Evolutionary conservation across 176 grass and related monocot genomes (phyloP).

Genomic region (Avena atlantica): DNA sequence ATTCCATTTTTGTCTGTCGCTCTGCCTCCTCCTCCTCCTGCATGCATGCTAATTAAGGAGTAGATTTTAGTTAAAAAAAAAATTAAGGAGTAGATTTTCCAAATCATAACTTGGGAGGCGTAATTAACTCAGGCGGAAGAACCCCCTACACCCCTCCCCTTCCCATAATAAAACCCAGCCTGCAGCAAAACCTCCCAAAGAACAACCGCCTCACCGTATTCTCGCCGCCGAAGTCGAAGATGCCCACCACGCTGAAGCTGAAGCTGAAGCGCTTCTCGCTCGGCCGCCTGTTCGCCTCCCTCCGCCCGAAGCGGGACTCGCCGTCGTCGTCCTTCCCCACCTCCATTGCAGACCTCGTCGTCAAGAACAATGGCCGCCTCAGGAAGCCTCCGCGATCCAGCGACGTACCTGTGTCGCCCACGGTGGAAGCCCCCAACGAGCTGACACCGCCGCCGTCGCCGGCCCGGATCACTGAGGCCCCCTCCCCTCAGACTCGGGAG

Average conservation of each 20-base stretch:
- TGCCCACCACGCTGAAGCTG: conserved; percentile 37
- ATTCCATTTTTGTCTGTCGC: too few relatives aligned
- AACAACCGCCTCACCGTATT: background rate
- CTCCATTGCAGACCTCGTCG: conserved; percentile 75
- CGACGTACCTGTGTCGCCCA: background rate
- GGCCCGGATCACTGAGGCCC: too few relatives aligned
- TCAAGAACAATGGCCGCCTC: conserved; percentile 80
- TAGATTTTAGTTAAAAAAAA: too few relatives aligned
- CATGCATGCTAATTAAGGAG: too few relatives aligned
- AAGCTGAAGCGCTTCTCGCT: conserved; percentile 56
- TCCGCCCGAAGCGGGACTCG: conserved; percentile 20
- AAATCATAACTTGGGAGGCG: too few relatives aligned
- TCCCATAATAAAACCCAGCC: too few relatives aligned
- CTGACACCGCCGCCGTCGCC: background rate
- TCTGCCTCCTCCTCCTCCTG: too few relatives aligned
- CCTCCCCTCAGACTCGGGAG: too few relatives aligned
- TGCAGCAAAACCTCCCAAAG: too few relatives aligned
- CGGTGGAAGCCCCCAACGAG: background rate
- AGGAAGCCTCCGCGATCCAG: conserved; percentile 31
- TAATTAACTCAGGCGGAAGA: too few relatives aligned
- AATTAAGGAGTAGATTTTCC: too few relatives aligned
- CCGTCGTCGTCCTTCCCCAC: conserved; percentile 60
- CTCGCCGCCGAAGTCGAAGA: conserved; percentile 47
- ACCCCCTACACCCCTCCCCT: too few relatives aligned
- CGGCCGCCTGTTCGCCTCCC: conserved; percentile 55